Percentiles rank a stretch among this genome's conserved stretches.
Conservation (phyloP, 305 asterid species). For the Fraxinus dipetala region DNA sequence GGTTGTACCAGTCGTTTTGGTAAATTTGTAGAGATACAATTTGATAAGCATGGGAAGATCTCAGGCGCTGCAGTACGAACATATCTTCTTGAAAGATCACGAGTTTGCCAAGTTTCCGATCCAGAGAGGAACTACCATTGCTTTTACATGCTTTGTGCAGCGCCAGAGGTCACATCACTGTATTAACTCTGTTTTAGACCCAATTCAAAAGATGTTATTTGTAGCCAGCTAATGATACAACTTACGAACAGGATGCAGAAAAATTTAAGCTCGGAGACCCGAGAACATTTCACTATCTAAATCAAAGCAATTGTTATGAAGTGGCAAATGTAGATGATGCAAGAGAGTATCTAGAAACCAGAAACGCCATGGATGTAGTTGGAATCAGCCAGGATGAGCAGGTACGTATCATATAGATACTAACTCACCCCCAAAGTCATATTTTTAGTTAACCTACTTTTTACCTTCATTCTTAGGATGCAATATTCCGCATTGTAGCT, state of each 20-base stretch:
- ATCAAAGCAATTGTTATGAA: constrained; percentile 75
- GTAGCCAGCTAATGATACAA: constrained; percentile 23
- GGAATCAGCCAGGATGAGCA: constrained; percentile 89
- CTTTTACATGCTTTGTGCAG: constrained; percentile 93
- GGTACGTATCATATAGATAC: constrained; percentile 32
- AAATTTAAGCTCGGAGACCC: constrained; percentile 77
- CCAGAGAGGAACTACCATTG: constrained; percentile 96
- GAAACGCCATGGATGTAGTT: constrained; percentile 93
- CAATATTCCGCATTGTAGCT: constrained; percentile 87
- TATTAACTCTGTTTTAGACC: not conserved
- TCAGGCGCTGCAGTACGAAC: constrained; percentile 98
- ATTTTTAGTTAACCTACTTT: constrained; percentile 14
- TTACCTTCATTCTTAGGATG: constrained; percentile 47
- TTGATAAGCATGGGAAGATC: constrained; percentile 82
- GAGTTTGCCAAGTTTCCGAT: constrained; percentile 94
- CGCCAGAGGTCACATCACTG: constrained; percentile 67
- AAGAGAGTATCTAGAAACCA: constrained; percentile 81
- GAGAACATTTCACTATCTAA: constrained; percentile 70
- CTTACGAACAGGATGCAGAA: constrained; percentile 59
- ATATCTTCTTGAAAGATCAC: constrained; percentile 95
- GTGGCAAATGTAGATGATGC: constrained; percentile 87
- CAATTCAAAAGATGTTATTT: not conserved
- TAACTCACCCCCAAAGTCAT: not conserved
- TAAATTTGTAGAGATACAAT: constrained; percentile 93
- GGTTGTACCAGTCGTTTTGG: constrained; percentile 85